Conservation (phyloP, 768 basidiomycete genomes). For the Podaxis sp. region DNA sequence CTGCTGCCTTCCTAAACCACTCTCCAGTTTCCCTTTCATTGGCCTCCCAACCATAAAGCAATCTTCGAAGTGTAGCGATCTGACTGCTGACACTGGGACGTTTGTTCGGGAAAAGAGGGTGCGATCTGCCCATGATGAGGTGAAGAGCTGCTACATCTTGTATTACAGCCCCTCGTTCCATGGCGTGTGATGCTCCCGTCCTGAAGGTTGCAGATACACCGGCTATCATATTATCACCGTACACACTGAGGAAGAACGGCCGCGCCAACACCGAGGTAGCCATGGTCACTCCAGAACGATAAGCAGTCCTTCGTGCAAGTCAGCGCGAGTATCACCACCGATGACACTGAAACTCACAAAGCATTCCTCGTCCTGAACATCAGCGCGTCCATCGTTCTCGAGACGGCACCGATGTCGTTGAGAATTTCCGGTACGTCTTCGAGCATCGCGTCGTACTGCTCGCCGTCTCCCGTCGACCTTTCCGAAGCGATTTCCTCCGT, state of each 20-base stretch:
- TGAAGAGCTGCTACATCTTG: conserved; percentile 63
- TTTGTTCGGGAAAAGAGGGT: conserved; percentile 25
- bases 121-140: conserved; percentile 42
- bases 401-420: conserved; percentile 48
- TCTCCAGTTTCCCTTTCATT: conserved; percentile 42
- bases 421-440: conserved; percentile 37
- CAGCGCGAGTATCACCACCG: background rate
- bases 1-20: conserved; percentile 54
- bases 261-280: conserved; percentile 48
- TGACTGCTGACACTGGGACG: conserved; percentile 60
- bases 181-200: conserved; percentile 50
- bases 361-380: conserved; percentile 70
- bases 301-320: conserved; percentile 45
- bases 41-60: conserved; percentile 53
- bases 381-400: conserved; percentile 66
- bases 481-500: conserved; percentile 73
- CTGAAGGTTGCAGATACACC: conserved; percentile 63
- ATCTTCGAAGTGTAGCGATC: conserved; percentile 55
- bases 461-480: conserved; percentile 60
- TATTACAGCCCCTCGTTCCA: conserved; percentile 56
- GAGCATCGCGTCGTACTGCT: conserved; percentile 52
- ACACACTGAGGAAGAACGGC: conserved; percentile 33
- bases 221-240: conserved; percentile 41
- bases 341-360: conserved; percentile 43
- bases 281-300: conserved; percentile 61